phyloP scores from a whole-genome alignment of 352 stramenopile species.

The Phytophthora pini region DNA sequence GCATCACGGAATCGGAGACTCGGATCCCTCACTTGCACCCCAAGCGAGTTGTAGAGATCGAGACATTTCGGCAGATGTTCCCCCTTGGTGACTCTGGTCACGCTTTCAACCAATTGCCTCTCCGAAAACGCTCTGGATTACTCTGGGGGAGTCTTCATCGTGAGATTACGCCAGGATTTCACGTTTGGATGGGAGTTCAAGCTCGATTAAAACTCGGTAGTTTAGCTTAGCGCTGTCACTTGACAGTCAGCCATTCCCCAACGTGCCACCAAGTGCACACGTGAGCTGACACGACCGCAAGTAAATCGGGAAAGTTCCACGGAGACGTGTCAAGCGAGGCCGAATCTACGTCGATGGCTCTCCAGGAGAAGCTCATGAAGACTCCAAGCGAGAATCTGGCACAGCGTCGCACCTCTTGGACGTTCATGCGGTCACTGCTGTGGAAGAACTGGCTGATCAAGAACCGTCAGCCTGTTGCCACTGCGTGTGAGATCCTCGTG shows the following conservation, averaged over 20 bases:
- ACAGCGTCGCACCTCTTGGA: conserved; percentile 20
- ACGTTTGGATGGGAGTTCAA: background rate
- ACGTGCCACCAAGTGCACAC: background rate
- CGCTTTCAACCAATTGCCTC: background rate
- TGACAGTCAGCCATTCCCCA: background rate
- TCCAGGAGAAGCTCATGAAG: conserved; percentile 19
- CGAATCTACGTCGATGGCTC: conserved; percentile 7
- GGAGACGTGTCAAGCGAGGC: background rate
- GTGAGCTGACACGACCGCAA: background rate
- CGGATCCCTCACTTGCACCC: background rate
- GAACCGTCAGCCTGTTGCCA: conserved; percentile 51
- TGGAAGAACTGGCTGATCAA: conserved; percentile 79
- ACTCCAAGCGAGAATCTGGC: conserved; percentile 6
- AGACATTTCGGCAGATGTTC: conserved; percentile 1
- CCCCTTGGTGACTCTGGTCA: background rate
- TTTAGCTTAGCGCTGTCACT: background rate
- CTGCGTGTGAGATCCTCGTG: conserved; percentile 54
- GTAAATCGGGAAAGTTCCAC: background rate
- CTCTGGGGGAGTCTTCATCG: background rate
- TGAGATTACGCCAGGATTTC: background rate
- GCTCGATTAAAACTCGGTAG: background rate
- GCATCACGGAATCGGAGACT: too few species aligned
- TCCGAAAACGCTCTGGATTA: background rate
- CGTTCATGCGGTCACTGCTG: conserved; percentile 47
- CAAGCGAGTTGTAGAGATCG: background rate